Evolutionary conservation across 139 green algal species (phyloP), one percentile per base, ranked within the genome.

Genomic region (Haematococcus sp.): DNA sequence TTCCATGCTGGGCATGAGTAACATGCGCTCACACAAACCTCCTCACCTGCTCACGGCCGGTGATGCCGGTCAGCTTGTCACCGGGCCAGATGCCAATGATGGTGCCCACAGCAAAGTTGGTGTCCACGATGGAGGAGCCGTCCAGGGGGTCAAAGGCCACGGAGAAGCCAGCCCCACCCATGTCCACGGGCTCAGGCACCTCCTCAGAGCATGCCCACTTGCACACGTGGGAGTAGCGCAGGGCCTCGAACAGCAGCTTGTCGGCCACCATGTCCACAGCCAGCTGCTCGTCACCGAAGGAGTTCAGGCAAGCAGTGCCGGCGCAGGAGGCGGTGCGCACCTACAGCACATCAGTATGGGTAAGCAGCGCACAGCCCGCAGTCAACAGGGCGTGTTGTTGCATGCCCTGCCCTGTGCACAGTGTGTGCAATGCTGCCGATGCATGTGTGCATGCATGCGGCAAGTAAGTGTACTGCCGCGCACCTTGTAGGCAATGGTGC

Each of bases 111-210:
- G 92, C 85, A 77, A 98, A 98, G 92, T 98, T 98, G 76, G 92
- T 97, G 90, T 97, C 93, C 27, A 98, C 90, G 70, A 98, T 96
- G 83, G 91, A 97, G 70, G 87, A 94, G 78, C 93, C 93, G 73
- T 98, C 93, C 63, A 98, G 89, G 46, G 93, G 93, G 86, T 98
- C 93, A 75, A 97, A 98, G 33, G 93, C 93, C 20, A 98, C 93
- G 63, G 76, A 93, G 90, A 92, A 97, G 78, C 90, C 91, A 55
- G 81, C 65, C 17, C 92, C 90, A 44, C 87, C 86, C 84, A 97
- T 84, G 79, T 91, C 86, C 25, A 97, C 81, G 19, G 93, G 90
- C 91, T 97, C 93, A 4, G 93, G 93, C 33, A 95, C 89, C 88
- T 97, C 93, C 90, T 98, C 93, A 23, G 87, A 94, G 88, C 91